phyloP scores from a whole-genome alignment of 2,329 filamentous ascomycete genomes.

The Trematosphaeria pertusa region DNA sequence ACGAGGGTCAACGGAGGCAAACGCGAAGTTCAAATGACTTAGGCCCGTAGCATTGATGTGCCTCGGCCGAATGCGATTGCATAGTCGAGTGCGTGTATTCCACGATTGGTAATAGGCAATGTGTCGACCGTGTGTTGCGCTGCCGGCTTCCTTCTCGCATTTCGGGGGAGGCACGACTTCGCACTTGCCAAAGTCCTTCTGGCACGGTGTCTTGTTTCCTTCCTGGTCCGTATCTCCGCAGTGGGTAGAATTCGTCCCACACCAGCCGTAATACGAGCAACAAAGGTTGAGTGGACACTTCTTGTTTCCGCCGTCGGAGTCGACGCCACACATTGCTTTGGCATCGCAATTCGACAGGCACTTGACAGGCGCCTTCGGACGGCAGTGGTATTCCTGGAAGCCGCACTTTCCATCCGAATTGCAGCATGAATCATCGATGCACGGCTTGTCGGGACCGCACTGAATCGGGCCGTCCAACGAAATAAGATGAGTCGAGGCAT shows the following conservation, averaged over 20 bases:
- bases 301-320: slow-evolving; percentile 14
- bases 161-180: slow-evolving; percentile 24
- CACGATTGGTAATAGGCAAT: slow-evolving; percentile 49
- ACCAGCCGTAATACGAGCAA: slow-evolving; percentile 25
- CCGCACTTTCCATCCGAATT: too few species aligned
- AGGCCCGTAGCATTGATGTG: slow-evolving; percentile 42
- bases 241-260: slow-evolving; percentile 25
- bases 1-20: slow-evolving; percentile 26
- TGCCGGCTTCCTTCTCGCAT: slow-evolving; percentile 28
- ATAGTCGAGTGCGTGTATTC: slow-evolving; percentile 29
- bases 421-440: too few species aligned
- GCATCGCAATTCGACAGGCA: slow-evolving; percentile 43
- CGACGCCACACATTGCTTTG: slow-evolving; percentile 43
- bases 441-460: too few species aligned
- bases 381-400: too few species aligned
- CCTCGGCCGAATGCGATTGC: slow-evolving; percentile 39
- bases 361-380: not conserved
- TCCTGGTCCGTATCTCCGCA: slow-evolving; percentile 27
- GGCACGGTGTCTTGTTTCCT: slow-evolving; percentile 33
- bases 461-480: too few species aligned
- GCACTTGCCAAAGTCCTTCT: slow-evolving; percentile 47
- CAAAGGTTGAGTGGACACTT: slow-evolving; percentile 21
- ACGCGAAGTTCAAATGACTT: slow-evolving; percentile 46
- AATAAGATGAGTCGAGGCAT: too few species aligned
- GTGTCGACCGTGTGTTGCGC: slow-evolving; percentile 33